A percentile compares a stretch with the other conserved stretches of the same genome.
Evolutionary conservation across 2,329 filamentous ascomycete species (phyloP).

Genomic region (Aspergillus sp.): DNA sequence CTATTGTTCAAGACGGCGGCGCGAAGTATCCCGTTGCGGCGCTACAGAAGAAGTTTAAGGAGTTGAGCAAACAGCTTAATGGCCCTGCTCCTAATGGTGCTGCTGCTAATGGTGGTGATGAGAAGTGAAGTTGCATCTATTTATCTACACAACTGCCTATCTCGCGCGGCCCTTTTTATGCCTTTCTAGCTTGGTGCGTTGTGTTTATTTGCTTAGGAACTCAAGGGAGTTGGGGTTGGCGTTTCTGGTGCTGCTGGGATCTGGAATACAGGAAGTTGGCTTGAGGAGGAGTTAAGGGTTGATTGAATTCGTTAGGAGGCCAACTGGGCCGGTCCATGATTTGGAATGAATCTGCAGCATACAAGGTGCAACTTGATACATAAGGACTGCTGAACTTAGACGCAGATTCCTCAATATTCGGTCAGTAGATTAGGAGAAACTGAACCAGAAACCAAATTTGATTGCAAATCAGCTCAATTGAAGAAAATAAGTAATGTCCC

Average conservation of each 20-base stretch:
- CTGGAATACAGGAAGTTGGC: not conserved
- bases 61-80: slow-evolving; percentile 30
- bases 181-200: not conserved
- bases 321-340: not conserved
- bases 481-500: not conserved
- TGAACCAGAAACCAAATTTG: not conserved
- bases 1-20: slow-evolving; percentile 31
- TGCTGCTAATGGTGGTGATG: not conserved
- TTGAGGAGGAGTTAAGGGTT: not conserved
- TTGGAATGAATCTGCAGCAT: not conserved
- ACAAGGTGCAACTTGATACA: not conserved
- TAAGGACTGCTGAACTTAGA: not conserved
- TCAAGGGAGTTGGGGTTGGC: not conserved
- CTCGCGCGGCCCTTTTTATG: not conserved
- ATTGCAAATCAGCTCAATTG: not conserved
- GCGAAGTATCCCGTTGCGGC: slow-evolving; percentile 32
- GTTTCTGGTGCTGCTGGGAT: not conserved
- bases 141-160: not conserved
- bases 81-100: not conserved
- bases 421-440: not conserved
- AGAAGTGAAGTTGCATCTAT: not conserved
- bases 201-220: not conserved
- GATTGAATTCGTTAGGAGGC: not conserved
- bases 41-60: slow-evolving; percentile 43
- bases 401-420: not conserved